phyloP scores from a whole-genome alignment of 495 filamentous ascomycete species.

The Xylaria castorea region DNA sequence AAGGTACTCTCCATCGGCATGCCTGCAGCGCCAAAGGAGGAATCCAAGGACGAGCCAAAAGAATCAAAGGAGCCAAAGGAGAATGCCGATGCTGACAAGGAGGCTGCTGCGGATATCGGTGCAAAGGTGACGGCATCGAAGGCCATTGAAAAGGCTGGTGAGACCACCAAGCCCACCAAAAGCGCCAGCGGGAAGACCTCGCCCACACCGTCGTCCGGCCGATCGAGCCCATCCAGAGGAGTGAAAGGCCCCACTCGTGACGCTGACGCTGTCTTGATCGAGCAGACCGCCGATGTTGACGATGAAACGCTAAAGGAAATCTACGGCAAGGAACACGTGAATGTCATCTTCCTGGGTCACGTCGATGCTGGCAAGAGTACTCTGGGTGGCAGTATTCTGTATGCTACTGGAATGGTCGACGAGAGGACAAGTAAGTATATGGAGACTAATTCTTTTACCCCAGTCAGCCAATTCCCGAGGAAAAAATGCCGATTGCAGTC shows the following conservation, averaged over 20 bases:
- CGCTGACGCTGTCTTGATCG: constrained; percentile 82
- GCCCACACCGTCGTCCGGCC: constrained; percentile 77
- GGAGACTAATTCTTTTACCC: background rate
- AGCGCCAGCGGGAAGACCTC: constrained; percentile 73
- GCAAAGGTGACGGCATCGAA: constrained; percentile 67
- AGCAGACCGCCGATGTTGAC: constrained; percentile 89
- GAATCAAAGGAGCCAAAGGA: constrained; percentile 49
- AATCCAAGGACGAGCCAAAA: constrained; percentile 63
- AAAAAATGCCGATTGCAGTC: background rate
- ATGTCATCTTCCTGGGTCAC: constrained; percentile 97
- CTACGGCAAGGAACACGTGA: constrained; percentile 98
- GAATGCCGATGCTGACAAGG: constrained; percentile 54
- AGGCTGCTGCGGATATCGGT: constrained; percentile 61
- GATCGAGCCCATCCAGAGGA: constrained; percentile 69
- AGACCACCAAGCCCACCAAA: constrained; percentile 70
- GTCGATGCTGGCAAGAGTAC: constrained; percentile 98
- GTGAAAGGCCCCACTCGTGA: constrained; percentile 66
- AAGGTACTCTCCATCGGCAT: constrained; percentile 75
- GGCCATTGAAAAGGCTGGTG: constrained; percentile 82
- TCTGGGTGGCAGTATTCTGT: constrained; percentile 89
- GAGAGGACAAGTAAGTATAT: constrained; percentile 70
- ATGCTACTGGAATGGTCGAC: constrained; percentile 97
- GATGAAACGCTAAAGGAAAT: constrained; percentile 91
- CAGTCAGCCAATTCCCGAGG: background rate
- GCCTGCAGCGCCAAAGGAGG: constrained; percentile 61